phyloP scores from a whole-genome alignment of 768 basidiomycete species.

The Hericium erinaceus region DNA sequence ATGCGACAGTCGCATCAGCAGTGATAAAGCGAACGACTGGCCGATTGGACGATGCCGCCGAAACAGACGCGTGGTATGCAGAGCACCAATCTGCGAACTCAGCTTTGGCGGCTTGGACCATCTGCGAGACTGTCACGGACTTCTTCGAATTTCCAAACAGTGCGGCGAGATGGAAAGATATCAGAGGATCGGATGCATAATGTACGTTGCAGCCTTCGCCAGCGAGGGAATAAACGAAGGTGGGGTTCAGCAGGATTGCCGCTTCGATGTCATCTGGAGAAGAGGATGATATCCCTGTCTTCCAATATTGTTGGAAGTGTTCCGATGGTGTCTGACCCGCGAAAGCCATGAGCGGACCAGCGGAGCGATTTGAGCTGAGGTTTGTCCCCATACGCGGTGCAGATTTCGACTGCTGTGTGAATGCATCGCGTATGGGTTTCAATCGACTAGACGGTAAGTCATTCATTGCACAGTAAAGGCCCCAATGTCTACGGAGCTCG shows the following conservation, averaged over 20 bases:
- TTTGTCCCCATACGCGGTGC: neutral
- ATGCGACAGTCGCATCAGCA: constrained; percentile 32
- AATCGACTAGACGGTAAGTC: too few species aligned
- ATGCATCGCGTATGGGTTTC: neutral
- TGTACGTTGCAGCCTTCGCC: constrained; percentile 33
- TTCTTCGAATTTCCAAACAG: constrained; percentile 14
- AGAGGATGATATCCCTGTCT: constrained; percentile 29
- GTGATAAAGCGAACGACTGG: constrained; percentile 29
- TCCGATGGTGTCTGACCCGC: constrained; percentile 12
- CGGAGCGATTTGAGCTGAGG: constrained; percentile 20
- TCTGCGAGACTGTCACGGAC: constrained; percentile 4
- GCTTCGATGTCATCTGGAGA: constrained; percentile 8
- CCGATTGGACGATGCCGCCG: constrained; percentile 1
- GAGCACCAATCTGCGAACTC: constrained; percentile 30
- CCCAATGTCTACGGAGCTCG: constrained; percentile 34
- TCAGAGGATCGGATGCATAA: constrained; percentile 34
- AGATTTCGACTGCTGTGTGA: neutral
- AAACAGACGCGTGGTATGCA: constrained; percentile 15
- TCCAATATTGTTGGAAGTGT: constrained; percentile 29
- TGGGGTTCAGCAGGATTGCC: constrained; percentile 33
- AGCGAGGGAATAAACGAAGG: constrained; percentile 31
- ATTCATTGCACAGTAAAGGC: constrained; percentile 7
- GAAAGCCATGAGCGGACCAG: constrained; percentile 26
- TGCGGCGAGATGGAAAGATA: constrained; percentile 33
- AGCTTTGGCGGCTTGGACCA: constrained; percentile 21